These are phyloP conservation scores for Patellaria atrata DNA, from an alignment of 495 filamentous ascomycete species.

Conservation along the genomic window DNA sequence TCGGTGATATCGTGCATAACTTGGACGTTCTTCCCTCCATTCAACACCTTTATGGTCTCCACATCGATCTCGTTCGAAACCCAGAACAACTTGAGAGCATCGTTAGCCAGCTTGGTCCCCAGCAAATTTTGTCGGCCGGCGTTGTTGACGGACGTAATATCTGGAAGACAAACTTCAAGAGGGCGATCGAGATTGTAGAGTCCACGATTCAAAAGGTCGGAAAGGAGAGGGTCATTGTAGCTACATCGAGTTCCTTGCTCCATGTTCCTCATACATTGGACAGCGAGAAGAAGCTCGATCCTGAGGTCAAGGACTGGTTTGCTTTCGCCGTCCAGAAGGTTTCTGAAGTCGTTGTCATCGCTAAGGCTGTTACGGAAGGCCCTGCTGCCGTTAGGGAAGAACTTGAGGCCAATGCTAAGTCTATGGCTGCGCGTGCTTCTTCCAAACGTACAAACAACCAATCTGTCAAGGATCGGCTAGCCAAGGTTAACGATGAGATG, in stretches of 20 bases:
- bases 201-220: slow-evolving; percentile 82
- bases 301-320: slow-evolving; percentile 94
- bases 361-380: slow-evolving; percentile 87
- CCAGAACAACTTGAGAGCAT: slow-evolving; percentile 88
- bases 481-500: slow-evolving; percentile 63
- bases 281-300: slow-evolving; percentile 90
- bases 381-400: slow-evolving; percentile 69
- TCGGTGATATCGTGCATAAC: slow-evolving; percentile 99
- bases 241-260: slow-evolving; percentile 91
- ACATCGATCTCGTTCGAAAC: slow-evolving; percentile 92
- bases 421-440: slow-evolving; percentile 71
- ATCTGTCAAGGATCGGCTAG: slow-evolving; percentile 86
- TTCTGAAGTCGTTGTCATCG: slow-evolving; percentile 76
- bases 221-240: slow-evolving; percentile 88
- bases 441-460: slow-evolving; percentile 94
- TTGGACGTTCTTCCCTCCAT: slow-evolving; percentile 63
- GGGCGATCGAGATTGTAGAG: slow-evolving; percentile 77
- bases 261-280: slow-evolving; percentile 95
- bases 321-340: slow-evolving; percentile 95
- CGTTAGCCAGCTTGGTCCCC: slow-evolving; percentile 57
- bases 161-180: slow-evolving; percentile 98
- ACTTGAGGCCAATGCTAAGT: slow-evolving; percentile 88
- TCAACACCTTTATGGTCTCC: slow-evolving; percentile 62
- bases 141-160: slow-evolving; percentile 98
- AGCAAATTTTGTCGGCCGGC: slow-evolving; percentile 82